Conservation (phyloP, 2,329 filamentous ascomycete species). For the Camillea tinctor region DNA sequence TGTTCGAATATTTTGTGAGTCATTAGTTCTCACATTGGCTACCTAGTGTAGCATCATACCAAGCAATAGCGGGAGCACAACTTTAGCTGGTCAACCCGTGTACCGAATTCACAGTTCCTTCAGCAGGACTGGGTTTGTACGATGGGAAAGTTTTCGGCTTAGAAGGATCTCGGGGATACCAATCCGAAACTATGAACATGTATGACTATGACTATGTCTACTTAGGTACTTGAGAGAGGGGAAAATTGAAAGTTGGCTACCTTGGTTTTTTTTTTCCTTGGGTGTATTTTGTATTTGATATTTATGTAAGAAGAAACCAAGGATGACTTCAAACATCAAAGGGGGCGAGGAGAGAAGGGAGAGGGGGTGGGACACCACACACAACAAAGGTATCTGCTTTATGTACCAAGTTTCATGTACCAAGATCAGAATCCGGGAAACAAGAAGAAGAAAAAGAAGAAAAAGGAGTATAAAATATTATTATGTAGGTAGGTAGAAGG, state of each 20-base stretch:
- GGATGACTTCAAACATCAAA: background rate
- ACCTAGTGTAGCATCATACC: conserved; percentile 4
- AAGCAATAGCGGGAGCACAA: background rate
- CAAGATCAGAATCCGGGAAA: background rate
- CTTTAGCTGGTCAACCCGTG: background rate
- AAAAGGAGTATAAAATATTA: too few species aligned
- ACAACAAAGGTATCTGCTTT: background rate
- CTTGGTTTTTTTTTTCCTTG: background rate
- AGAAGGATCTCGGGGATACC: background rate
- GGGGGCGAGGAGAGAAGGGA: too few species aligned
- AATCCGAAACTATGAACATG: background rate
- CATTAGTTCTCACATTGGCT: background rate
- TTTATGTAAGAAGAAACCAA: background rate
- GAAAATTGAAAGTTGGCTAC: background rate
- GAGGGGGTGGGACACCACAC: too few species aligned
- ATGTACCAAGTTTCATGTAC: background rate
- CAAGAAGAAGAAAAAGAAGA: background rate
- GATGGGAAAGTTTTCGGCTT: background rate
- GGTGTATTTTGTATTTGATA: background rate
- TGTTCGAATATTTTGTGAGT: background rate
- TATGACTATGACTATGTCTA: background rate
- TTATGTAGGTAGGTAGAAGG: background rate
- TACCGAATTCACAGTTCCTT: background rate
- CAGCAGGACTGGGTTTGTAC: conserved; percentile 12
- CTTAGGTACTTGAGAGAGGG: background rate